Percentiles rank a stretch among this genome's conserved stretches.
These are phyloP conservation scores for Trametes maxima DNA, from an alignment of 768 basidiomycete species.

Conservation along the genomic window DNA sequence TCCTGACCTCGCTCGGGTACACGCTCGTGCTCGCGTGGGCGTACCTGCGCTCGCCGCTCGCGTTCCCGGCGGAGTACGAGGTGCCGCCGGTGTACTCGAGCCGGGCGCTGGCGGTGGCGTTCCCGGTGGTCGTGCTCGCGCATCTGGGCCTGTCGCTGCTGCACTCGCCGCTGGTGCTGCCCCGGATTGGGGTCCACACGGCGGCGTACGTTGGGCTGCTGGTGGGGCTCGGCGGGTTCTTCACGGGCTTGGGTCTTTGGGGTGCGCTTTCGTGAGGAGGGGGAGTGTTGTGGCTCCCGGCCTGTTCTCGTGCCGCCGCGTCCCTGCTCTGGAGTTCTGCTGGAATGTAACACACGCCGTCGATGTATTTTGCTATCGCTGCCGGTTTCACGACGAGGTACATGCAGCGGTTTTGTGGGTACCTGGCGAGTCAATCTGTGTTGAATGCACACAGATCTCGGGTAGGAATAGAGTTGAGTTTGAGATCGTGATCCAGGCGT, in stretches of 20 bases:
- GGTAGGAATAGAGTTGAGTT: conserved; percentile 9
- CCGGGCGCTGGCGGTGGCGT: conserved; percentile 31
- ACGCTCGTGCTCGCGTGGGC: conserved; percentile 62
- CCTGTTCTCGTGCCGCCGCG: not conserved
- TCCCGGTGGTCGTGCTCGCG: conserved; percentile 32
- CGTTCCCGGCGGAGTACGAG: conserved; percentile 19
- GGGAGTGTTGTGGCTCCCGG: not conserved
- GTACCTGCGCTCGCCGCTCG: conserved; percentile 59
- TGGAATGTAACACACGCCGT: not conserved
- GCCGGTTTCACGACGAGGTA: too few species aligned
- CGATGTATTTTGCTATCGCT: not conserved
- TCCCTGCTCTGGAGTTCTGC: not conserved
- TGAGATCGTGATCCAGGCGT: not conserved
- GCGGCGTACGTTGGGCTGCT: conserved; percentile 73
- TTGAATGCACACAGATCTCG: conserved; percentile 1
- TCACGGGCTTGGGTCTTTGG: conserved; percentile 75
- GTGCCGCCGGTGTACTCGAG: conserved; percentile 27
- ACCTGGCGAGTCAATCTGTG: not conserved
- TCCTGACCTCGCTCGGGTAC: conserved; percentile 69
- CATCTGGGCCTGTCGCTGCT: conserved; percentile 61
- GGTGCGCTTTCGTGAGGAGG: conserved; percentile 52
- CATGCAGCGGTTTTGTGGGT: too few species aligned
- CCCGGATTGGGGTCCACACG: conserved; percentile 73
- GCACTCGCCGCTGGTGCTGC: conserved; percentile 68
- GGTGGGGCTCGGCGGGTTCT: conserved; percentile 68